phyloP scores from a whole-genome alignment of 352 stramenopile species.

The Globisporangium perplexum region DNA sequence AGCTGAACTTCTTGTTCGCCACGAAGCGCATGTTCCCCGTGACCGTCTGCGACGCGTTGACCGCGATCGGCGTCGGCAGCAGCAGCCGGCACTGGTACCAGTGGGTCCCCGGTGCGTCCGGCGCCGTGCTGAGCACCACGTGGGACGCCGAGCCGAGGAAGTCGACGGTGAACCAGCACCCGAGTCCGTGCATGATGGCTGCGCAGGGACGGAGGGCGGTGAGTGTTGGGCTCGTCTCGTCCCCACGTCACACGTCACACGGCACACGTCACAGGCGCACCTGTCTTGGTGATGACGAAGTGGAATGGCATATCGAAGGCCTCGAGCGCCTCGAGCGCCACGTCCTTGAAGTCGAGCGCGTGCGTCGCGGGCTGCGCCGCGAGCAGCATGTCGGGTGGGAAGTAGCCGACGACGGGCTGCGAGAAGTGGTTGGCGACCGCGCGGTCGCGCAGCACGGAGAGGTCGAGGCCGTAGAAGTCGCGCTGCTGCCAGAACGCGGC shows the following conservation, averaged over 20 bases:
- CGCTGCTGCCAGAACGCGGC: slow-evolving; percentile 94
- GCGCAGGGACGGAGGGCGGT: neutral
- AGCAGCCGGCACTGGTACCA: slow-evolving; percentile 94
- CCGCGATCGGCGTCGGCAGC: slow-evolving; percentile 86
- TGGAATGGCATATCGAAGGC: slow-evolving; percentile 89
- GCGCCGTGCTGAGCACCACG: slow-evolving; percentile 85
- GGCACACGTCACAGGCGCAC: slow-evolving; percentile 13
- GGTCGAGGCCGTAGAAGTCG: slow-evolving; percentile 97
- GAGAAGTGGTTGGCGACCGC: slow-evolving; percentile 98
- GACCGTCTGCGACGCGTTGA: slow-evolving; percentile 89
- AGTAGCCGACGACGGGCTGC: slow-evolving; percentile 94
- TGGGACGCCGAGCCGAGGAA: slow-evolving; percentile 88
- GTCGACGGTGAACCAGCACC: slow-evolving; percentile 99
- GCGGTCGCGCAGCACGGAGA: slow-evolving; percentile 88
- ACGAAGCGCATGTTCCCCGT: slow-evolving; percentile 87
- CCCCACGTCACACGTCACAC: neutral
- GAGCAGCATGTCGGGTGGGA: slow-evolving; percentile 74
- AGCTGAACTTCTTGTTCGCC: slow-evolving; percentile 96
- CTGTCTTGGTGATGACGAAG: slow-evolving; percentile 84
- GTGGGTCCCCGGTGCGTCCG: slow-evolving; percentile 65
- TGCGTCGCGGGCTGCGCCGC: slow-evolving; percentile 53
- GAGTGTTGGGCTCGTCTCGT: neutral
- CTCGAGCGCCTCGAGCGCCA: slow-evolving; percentile 75
- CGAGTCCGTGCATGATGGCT: slow-evolving; percentile 94
- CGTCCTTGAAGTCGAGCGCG: slow-evolving; percentile 80